Conservation (phyloP, 164 flowering plant species). For the Annona cherimola region DNA sequence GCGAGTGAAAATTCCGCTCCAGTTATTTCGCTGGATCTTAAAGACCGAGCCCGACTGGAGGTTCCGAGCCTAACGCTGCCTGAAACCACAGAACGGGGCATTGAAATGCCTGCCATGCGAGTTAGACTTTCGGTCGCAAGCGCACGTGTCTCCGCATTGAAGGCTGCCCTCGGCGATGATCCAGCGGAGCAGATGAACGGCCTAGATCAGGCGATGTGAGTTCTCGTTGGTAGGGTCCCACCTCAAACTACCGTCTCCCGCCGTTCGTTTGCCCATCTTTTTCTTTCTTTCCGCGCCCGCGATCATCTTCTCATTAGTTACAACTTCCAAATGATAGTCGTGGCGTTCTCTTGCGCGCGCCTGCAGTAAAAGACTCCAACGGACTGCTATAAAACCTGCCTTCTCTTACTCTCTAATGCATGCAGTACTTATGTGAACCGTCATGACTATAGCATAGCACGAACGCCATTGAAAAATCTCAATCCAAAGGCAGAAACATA, state of each 20-base stretch:
- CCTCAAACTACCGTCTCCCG: background rate
- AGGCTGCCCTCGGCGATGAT: too few species aligned
- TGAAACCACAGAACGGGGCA: too few species aligned
- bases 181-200: background rate
- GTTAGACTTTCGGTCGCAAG: too few species aligned
- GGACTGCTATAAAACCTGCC: background rate
- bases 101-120: too few species aligned
- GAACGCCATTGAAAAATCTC: background rate
- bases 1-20: too few species aligned
- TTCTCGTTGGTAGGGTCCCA: background rate
- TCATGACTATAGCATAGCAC: background rate
- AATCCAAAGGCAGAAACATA: background rate
- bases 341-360: background rate
- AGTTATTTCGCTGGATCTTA: too few species aligned
- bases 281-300: background rate
- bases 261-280: background rate
- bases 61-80: too few species aligned
- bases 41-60: too few species aligned
- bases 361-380: background rate
- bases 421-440: background rate
- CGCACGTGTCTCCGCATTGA: too few species aligned
- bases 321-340: background rate
- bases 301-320: background rate
- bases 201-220: background rate
- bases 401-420: background rate